Conservation (phyloP, 2,329 filamentous ascomycete genomes). For the Didymella keratinophila region DNA sequence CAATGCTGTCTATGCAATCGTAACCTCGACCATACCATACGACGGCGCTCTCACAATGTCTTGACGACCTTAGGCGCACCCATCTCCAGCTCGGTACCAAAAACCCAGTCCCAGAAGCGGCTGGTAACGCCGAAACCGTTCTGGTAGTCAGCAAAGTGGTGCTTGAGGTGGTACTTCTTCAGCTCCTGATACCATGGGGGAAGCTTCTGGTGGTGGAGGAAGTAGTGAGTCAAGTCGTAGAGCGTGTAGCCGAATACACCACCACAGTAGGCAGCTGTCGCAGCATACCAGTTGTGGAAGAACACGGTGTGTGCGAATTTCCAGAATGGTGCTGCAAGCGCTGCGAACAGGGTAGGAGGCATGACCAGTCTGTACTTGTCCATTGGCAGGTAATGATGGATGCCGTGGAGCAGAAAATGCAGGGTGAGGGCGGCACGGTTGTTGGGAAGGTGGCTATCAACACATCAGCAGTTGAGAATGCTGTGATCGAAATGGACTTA, state of each 20-base stretch:
- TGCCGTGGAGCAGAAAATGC: slow-evolving; percentile 94
- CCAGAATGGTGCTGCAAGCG: slow-evolving; percentile 89
- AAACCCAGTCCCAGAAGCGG: slow-evolving; percentile 92
- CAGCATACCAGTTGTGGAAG: slow-evolving; percentile 84
- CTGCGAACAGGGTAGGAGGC: slow-evolving; percentile 87
- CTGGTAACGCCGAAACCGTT: slow-evolving; percentile 97
- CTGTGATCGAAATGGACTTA: slow-evolving; percentile 59
- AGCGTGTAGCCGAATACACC: slow-evolving; percentile 95
- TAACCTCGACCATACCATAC: background rate
- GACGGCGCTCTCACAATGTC: slow-evolving; percentile 34
- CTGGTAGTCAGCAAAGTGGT: slow-evolving; percentile 98
- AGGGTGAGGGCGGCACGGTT: slow-evolving; percentile 85
- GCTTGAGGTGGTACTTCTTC: slow-evolving; percentile 97
- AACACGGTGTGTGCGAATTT: slow-evolving; percentile 85
- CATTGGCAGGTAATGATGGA: slow-evolving; percentile 99
- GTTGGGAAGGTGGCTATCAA: slow-evolving; percentile 79
- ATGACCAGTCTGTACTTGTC: slow-evolving; percentile 96
- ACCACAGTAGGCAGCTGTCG: slow-evolving; percentile 80
- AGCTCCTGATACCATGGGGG: slow-evolving; percentile 88
- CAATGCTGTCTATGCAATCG: slow-evolving; percentile 13
- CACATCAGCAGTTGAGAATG: slow-evolving; percentile 32
- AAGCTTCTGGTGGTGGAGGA: slow-evolving; percentile 93
- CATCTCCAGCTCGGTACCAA: slow-evolving; percentile 81
- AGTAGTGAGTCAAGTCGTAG: slow-evolving; percentile 98
- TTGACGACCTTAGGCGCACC: slow-evolving; percentile 60